Conservation (phyloP, 352 stramenopile species). For the Globisporangium cylindrosporum region DNA sequence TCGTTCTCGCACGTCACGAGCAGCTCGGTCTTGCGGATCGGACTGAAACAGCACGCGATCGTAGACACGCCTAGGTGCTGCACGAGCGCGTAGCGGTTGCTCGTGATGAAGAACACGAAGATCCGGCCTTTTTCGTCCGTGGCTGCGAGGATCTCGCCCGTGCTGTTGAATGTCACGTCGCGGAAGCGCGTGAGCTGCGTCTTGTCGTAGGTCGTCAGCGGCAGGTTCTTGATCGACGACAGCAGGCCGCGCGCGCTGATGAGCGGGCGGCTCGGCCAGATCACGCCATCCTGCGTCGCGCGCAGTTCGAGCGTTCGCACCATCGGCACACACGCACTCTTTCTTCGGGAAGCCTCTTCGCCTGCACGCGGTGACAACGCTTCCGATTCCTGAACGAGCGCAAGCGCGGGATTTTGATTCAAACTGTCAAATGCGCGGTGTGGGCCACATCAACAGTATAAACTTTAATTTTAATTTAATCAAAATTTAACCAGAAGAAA, state of each 20-base stretch:
- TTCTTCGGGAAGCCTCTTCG: neutral
- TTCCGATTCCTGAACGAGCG: neutral
- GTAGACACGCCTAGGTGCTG: slow-evolving; percentile 60
- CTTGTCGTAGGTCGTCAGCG: slow-evolving; percentile 58
- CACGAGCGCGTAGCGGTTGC: slow-evolving; percentile 75
- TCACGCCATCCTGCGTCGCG: slow-evolving; percentile 63
- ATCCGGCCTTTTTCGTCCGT: slow-evolving; percentile 76
- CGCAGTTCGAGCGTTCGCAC: slow-evolving; percentile 65
- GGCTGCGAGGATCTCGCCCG: slow-evolving; percentile 62
- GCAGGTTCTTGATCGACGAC: slow-evolving; percentile 65
- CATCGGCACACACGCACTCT: slow-evolving; percentile 26
- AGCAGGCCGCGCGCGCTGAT: slow-evolving; percentile 69
- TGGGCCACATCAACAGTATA: neutral
- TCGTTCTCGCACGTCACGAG: slow-evolving; percentile 85
- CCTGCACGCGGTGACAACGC: neutral
- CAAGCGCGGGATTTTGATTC: slow-evolving; percentile 4
- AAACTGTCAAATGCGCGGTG: slow-evolving; percentile 10
- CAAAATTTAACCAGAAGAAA: too few species aligned
- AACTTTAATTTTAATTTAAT: too few species aligned
- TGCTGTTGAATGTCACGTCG: slow-evolving; percentile 61
- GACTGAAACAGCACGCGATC: slow-evolving; percentile 70
- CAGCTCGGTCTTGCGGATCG: slow-evolving; percentile 60
- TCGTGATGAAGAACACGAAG: slow-evolving; percentile 76
- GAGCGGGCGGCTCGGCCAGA: slow-evolving; percentile 69
- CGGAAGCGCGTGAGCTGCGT: slow-evolving; percentile 42